Evolutionary conservation across 2,329 filamentous ascomycete genomes (phyloP).

Genomic region (Epichloe gansuensis): DNA sequence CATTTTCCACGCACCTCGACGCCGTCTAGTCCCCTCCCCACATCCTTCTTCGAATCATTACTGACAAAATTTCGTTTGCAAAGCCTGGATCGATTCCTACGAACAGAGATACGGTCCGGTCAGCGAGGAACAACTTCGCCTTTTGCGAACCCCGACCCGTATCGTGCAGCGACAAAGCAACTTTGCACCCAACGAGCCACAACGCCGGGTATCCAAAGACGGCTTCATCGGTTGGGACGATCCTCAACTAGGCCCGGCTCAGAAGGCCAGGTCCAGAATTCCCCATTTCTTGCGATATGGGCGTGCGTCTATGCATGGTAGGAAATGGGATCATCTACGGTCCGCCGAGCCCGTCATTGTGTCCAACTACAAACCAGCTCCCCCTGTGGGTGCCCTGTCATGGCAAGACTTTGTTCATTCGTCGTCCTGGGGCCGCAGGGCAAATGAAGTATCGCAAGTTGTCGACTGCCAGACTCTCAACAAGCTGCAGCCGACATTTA

Average conservation of each 20-base stretch:
- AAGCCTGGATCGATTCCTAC: slow-evolving; percentile 40
- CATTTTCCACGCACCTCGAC: neutral
- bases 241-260: slow-evolving; percentile 22
- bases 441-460: slow-evolving; percentile 35
- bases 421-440: slow-evolving; percentile 36
- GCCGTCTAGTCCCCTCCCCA: neutral
- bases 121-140: slow-evolving; percentile 25
- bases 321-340: slow-evolving; percentile 49
- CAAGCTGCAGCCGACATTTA: slow-evolving; percentile 36
- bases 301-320: slow-evolving; percentile 32
- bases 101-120: slow-evolving; percentile 27
- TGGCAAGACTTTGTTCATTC: slow-evolving; percentile 44
- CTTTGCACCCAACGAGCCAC: slow-evolving; percentile 24
- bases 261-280: slow-evolving; percentile 24
- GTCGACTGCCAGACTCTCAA: slow-evolving; percentile 33
- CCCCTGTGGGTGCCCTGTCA: slow-evolving; percentile 28
- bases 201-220: slow-evolving; percentile 34
- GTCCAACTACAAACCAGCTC: slow-evolving; percentile 30
- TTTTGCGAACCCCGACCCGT: slow-evolving; percentile 27
- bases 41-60: neutral
- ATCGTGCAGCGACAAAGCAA: slow-evolving; percentile 30
- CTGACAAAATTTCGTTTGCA: slow-evolving; percentile 28
- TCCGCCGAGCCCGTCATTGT: slow-evolving; percentile 48
- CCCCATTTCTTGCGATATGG: slow-evolving; percentile 36
- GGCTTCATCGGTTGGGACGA: slow-evolving; percentile 33